Evolutionary conservation across 805 yeast species (phyloP), one percentile per base, ranked within the genome.

Genomic region (Ogataea parapolymorpha): DNA sequence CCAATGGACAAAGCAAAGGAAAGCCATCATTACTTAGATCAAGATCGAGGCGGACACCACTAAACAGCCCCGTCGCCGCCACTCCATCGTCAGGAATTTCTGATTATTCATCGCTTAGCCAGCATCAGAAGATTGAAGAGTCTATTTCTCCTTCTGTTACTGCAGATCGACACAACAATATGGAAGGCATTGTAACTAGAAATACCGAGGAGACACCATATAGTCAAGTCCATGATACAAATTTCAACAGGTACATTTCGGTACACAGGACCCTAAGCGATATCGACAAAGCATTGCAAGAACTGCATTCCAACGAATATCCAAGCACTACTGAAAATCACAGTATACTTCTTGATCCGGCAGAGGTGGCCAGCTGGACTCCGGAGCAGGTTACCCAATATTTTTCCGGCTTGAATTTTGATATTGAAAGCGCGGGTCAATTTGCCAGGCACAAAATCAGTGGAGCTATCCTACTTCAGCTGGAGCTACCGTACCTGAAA

Each of bases 401-500:
- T 61, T 87, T 93, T 55, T 73, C 79, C 2, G 70, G 70, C 20
- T 63, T 80, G 27, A 93, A 93, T 6, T 87, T 87, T 55, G 95
- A 87, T 48, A 62, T 72, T 41, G 77, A 73, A 18, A 77, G 84
- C n/a, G 82, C 95, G 2, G 80, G 84, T 1, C 80, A 85, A 55
- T 93, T 93, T 62, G 79, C 82, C 5, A 77, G 81, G 52, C 98
- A 93, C 63, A 88, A 89, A 54, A 88, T 93, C 44, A 82, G 90
- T 1, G 99, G 99, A 22, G 68, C 79, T 5, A 91, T 93, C 39
- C 65, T 93, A 32, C 70, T 93, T 39, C 95, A 90, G 62, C 71
- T 93, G 47, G 97, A 91, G 55, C 71, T 91, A 46, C 75, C 87
- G 1, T 85, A 85, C 55, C 72, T 93, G 55, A 93, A 91, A 60